Conservation (phyloP, 306 rosid species). For the Cucumis cinereus region DNA sequence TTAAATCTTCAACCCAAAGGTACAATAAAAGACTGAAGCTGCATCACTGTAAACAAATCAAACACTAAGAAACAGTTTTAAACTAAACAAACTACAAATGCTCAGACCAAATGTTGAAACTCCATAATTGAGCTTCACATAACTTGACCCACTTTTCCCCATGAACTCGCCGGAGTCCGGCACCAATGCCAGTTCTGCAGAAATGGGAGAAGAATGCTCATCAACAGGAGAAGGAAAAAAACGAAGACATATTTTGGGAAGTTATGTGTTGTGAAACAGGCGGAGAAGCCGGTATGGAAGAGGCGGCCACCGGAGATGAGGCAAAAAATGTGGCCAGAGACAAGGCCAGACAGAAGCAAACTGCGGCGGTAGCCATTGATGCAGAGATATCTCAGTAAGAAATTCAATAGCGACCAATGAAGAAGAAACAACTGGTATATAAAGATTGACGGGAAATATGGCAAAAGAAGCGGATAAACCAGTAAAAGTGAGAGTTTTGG, state of each 20-base stretch:
- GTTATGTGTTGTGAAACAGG: conserved; percentile 34
- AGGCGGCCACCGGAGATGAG: neutral
- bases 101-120: neutral
- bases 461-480: neutral
- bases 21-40: neutral
- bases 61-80: neutral
- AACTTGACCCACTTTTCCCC: conserved; percentile 34
- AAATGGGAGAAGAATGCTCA: conserved; percentile 16
- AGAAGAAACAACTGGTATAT: neutral
- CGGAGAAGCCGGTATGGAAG: conserved; percentile 46
- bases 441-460: neutral
- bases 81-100: conserved; percentile 13
- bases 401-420: neutral
- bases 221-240: conserved; percentile 42
- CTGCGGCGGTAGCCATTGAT: neutral
- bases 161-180: conserved; percentile 45
- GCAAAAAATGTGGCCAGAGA: neutral
- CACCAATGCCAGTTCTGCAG: conserved; percentile 18
- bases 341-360: neutral
- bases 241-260: conserved; percentile 45
- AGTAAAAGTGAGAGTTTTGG: neutral
- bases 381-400: neutral
- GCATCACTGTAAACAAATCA: neutral
- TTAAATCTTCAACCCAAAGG: neutral
- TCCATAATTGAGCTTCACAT: conserved; percentile 15